phyloP scores from a whole-genome alignment of 805 yeast genomes.

The Sugiyamaella qingdaonensis region DNA sequence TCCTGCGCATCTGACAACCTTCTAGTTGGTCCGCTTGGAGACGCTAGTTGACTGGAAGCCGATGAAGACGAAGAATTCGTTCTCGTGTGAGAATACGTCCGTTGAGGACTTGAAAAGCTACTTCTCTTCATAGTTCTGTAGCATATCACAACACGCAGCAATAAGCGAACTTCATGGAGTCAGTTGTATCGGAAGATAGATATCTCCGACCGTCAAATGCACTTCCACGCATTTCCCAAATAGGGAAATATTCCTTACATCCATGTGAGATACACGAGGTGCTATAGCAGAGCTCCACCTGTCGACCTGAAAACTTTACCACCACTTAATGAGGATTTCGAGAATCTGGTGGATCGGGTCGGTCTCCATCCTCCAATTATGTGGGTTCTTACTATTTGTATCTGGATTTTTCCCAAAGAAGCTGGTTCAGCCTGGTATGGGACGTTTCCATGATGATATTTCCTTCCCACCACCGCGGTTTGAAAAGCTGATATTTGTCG shows the following conservation, averaged over 20 bases:
- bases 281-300: neutral
- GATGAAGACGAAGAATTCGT: constrained; percentile 27
- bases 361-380: constrained; percentile 38
- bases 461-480: constrained; percentile 35
- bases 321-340: neutral
- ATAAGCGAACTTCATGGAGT: too few species aligned
- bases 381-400: constrained; percentile 60
- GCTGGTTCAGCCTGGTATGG: constrained; percentile 60
- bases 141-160: too few species aligned
- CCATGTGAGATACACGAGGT: neutral
- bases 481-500: constrained; percentile 69
- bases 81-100: constrained; percentile 23
- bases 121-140: neutral
- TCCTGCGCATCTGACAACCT: neutral
- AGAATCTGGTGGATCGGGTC: constrained; percentile 5
- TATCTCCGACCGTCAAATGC: too few species aligned
- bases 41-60: constrained; percentile 18
- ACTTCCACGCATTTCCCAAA: neutral
- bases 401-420: constrained; percentile 93
- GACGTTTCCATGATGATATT: constrained; percentile 23
- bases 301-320: neutral
- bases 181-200: too few species aligned
- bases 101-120: neutral
- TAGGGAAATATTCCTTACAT: neutral
- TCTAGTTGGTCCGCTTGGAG: constrained; percentile 13